These are phyloP conservation scores for Leishmania martiniquensis DNA, from an alignment of 208 protist species.

Conservation along the genomic window DNA sequence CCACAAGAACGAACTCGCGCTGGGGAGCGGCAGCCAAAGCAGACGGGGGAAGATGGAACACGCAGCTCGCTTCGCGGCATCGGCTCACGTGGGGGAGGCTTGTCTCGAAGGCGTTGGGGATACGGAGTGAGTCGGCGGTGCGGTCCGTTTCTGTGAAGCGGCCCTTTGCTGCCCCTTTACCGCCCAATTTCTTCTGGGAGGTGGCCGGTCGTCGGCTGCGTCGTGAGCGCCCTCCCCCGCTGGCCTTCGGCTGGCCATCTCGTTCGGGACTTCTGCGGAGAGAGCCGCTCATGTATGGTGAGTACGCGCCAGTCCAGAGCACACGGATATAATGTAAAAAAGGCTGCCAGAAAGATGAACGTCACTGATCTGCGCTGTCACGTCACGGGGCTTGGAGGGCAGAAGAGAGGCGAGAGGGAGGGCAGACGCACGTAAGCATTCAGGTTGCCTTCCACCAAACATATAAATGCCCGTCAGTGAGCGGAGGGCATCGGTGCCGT, in stretches of 20 bases:
- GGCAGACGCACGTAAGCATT: not conserved
- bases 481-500: not conserved
- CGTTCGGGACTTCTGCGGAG: not conserved
- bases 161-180: not conserved
- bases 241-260: not conserved
- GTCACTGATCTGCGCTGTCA: not conserved
- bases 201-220: not conserved
- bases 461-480: no score
- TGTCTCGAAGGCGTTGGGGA: slow-evolving; percentile 31
- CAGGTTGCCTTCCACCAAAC: not conserved
- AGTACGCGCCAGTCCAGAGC: not conserved
- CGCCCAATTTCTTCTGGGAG: not conserved
- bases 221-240: not conserved
- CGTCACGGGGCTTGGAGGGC: not conserved
- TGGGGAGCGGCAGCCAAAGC: not conserved
- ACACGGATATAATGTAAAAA: not conserved
- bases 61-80: slow-evolving; percentile 25
- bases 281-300: not conserved
- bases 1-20: slow-evolving; percentile 42
- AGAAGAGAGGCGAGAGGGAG: no score
- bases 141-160: not conserved
- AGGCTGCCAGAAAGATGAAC: not conserved
- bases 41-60: slow-evolving; percentile 26
- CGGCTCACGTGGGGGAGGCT: slow-evolving; percentile 24
- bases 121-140: slow-evolving; percentile 13